Base-by-base conservation (phyloP, 2,329 filamentous ascomycete genomes). In the Huntiella decipiens region DNA sequence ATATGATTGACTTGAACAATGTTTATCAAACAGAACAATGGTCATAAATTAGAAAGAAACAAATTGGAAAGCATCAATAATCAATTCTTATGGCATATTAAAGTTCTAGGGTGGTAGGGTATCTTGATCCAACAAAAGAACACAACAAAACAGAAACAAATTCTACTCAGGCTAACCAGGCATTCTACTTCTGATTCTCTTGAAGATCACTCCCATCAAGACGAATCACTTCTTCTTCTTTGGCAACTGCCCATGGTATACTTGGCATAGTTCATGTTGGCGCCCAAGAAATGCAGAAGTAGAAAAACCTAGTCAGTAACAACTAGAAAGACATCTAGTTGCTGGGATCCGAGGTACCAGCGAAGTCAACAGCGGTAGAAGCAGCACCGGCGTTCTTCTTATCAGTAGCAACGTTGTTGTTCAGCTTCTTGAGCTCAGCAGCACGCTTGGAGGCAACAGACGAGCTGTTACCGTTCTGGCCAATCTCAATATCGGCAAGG, bases 381-480 rank as follows among this genome's bases (percentile, higher is more conserved):
- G 55, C 48, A 50, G 61, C 47, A 33, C 62, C 62, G 10, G 60
- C 58, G 3, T 54, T 52, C 19, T 53, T 54, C 44, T 56, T 48
- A 55, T 66, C 63, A 3, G 51, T 52, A 7, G 60, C 57, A 44
- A 74, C 62, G 56, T 74, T 74, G 49, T 61, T 72, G 51, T 66
- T 58, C 45, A 74, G 60, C 61, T 74, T 74, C 44, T 54, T 67
- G 52, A 61, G 56, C 59, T 74, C 65, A 7, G 57, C 12, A 15
- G 35, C 40, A 16, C 47, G 47, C 35, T 49, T 43, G n/a, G 44
- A 12, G 38, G 39, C 47, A 39, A 49, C 35, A 5, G 28, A 36
- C 13, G 38, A 39, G 40, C 37, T 40, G 44, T 49, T 46, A 19
- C 44, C 65, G 0, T 70, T 71, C 50, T 63, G 59, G 55, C 73